Base-by-base conservation (phyloP, 768 basidiomycete genomes). In the Lentinula sp. region DNA sequence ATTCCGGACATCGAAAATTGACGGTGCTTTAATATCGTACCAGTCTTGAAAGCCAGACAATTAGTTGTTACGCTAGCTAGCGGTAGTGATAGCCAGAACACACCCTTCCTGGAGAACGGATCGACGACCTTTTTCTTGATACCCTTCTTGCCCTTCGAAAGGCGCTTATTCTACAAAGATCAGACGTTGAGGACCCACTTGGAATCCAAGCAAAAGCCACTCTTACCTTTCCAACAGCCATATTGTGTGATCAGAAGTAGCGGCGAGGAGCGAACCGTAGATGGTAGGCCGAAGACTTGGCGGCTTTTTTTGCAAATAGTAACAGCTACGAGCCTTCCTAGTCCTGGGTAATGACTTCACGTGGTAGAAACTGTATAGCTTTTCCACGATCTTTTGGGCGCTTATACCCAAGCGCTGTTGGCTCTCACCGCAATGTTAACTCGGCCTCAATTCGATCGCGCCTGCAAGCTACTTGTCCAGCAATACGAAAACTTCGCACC, bases 91-190 rank as follows among this genome's bases (percentile, higher is more conserved):
- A 28, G 64, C 6, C 41, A 53, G 36, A 20, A 61, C 60, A 63
- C 69, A 95, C 96, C 96, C 81, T 99, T 99, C 83, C 97, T 89
- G 67, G 96, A 89, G 90, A 99, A 97, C 66, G 97, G 95, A 85
- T 99, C 97, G 65, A 99, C 94, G 75, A 97, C 95, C 88, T 98
- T 97, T 84, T 98, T 99, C 94, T 99, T 99, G 83, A 98, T 88
- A 75, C 93, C 94, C 83, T 95, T 95, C 86, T 95, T 95, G 71
- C 94, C 94, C 82, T 97, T 97, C 54, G 94, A 95, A 68, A 95
- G 85, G 74, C 94, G 88, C 81, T 99, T 99, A 82, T 98, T 98
- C 93, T 98, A 67, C 13, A 53, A 46, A 41, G 43, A 32, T 13
- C 35, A 39, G 42, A 60, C 50, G 57, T 63, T 67, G 43, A 66